Conservation (phyloP, 2,329 filamentous ascomycete species). For the Pseudonectria foliicola region DNA sequence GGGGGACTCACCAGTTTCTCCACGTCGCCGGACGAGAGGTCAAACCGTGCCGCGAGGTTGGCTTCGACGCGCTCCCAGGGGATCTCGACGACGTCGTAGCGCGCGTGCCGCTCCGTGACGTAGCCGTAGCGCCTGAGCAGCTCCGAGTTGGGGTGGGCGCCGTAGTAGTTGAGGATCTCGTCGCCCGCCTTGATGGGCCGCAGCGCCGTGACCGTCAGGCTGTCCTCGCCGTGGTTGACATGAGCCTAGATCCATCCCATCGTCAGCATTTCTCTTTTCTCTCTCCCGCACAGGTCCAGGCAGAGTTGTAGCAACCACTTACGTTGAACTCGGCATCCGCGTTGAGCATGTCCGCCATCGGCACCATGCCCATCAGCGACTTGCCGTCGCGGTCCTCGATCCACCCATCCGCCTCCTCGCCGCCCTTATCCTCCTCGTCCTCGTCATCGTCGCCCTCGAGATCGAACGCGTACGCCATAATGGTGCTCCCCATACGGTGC, state of each 20-base stretch:
- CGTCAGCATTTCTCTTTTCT: too few species aligned
- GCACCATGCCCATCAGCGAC: conserved; percentile 74
- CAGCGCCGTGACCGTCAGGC: conserved; percentile 64
- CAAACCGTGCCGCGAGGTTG: conserved; percentile 33
- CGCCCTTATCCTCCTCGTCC: conserved; percentile 49
- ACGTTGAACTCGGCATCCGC: conserved; percentile 85
- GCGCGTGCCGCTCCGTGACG: conserved; percentile 67
- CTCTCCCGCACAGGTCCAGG: too few species aligned
- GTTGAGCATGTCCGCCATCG: conserved; percentile 84
- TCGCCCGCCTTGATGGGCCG: conserved; percentile 61
- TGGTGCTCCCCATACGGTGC: conserved; percentile 77
- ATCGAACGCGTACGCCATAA: conserved; percentile 93
- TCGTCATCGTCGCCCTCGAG: conserved; percentile 51
- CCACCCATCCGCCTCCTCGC: conserved; percentile 57
- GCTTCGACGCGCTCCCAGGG: conserved; percentile 52
- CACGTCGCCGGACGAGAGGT: conserved; percentile 30
- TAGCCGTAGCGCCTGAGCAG: conserved; percentile 82
- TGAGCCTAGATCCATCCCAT: conserved; percentile 35
- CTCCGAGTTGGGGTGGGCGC: conserved; percentile 74
- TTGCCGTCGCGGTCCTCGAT: conserved; percentile 54
- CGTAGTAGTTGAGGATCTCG: conserved; percentile 86
- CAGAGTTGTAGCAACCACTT: conserved; percentile 19
- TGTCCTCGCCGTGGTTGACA: conserved; percentile 45
- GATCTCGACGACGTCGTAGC: conserved; percentile 79
- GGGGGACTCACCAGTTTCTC: conserved; percentile 33